Base-by-base conservation (phyloP, 78 protist genomes). In the Dictyostelium discoideum region DNA sequence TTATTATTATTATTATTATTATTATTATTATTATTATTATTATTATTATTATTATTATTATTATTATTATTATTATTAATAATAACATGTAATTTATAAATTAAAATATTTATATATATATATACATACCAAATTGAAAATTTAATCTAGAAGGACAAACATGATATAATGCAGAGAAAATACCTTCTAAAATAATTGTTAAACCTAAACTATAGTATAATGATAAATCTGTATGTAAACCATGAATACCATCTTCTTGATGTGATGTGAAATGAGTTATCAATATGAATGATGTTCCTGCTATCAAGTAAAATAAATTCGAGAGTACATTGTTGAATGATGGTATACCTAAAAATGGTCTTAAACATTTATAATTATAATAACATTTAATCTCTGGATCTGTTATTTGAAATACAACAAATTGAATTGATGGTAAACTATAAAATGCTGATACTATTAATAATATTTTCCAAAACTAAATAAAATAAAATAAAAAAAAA, bases 141-240 rank as follows among this genome's bases (percentile, higher is more conserved):
- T 93, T 93, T 37, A 93, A 46, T 78, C 85, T 85, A 18, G 96
- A 93, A 69, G 96, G 96, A n/a, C 96, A 93, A 65, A 93, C 92
- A 76, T 93, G 96, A 44, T 93, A 93, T 5, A 93, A 81, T 20
- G 87, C 96, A 13, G 96, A 93, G 50, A 86, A 93, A 10, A 93
- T 40, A 48, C 96, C 96, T 44, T 93, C 96, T 3, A 85, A 84
- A 2, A 86, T 16, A 16, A 93, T 83, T 16, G 89, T 50, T 60
- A 86, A 48, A 44, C 96, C 96, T 18, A 93, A 26, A 74, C 93
- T 78, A 79, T 93, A 93, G 42, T 86, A 93, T 8, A 93, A 63
- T 20, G 94, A 87, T 92, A 93, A 79, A 77, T 93, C 96, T 5
- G 92, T 85, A 42, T 93, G 96, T 32, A 93, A 60, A 3, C 96